A percentile compares a stretch with the other conserved stretches of the same genome.
Evolutionary conservation across 2,329 filamentous ascomycete genomes (phyloP).

Genomic region (Fusarium nodosum): DNA sequence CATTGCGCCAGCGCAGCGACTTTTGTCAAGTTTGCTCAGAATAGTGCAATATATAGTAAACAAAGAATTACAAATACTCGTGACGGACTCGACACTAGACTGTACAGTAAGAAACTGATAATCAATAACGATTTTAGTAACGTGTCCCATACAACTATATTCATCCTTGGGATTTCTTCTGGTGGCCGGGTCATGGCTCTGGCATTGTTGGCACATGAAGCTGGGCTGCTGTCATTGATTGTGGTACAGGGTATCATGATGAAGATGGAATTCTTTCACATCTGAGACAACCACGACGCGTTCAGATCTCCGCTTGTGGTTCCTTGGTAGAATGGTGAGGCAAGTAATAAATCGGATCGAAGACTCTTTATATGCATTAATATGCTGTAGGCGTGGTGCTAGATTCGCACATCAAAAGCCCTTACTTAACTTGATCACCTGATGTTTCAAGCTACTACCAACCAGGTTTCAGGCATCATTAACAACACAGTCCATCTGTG

Average conservation of each 20-base stretch:
- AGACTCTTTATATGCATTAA: accelerated
- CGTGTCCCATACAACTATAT: no score
- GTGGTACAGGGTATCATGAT: not conserved
- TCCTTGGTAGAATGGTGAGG: not conserved
- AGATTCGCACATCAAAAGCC: not conserved
- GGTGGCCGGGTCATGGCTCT: not conserved
- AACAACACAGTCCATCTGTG: not conserved
- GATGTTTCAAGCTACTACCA: no score
- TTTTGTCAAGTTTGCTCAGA: not conserved
- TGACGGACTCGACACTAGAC: not conserved
- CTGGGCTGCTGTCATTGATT: no score
- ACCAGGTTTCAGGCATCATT: no score
- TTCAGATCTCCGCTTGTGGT: not conserved
- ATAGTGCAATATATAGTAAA: accelerated
- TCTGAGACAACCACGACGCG: not conserved
- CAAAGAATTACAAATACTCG: accelerated
- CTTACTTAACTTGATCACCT: not conserved
- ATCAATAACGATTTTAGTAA: not conserved
- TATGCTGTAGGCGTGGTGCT: not conserved
- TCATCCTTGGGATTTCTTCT: not conserved
- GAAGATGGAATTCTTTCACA: no score
- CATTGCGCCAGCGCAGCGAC: conserved; percentile 45
- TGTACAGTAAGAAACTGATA: no score
- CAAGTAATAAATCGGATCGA: not conserved
- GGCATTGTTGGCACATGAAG: not conserved